Evolutionary conservation across 768 basidiomycete genomes (phyloP), one percentile per base, ranked within the genome.

Genomic region (Mycena latifolia): DNA sequence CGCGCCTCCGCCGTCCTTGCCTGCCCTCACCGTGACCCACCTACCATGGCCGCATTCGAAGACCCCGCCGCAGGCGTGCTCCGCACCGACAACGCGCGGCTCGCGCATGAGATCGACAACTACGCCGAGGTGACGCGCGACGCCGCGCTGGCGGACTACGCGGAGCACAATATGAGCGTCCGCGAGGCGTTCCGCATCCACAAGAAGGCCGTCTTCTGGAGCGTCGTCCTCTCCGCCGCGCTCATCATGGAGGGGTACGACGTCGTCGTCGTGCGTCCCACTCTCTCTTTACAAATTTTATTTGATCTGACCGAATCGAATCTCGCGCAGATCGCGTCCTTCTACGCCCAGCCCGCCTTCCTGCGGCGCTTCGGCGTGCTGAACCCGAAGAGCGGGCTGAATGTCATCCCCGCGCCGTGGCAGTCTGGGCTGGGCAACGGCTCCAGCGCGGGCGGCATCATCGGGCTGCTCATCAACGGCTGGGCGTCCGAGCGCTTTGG

Each of bases 21-120:
- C 25, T 35, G n/a, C 25, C 12, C 43, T 45, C 55, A 45, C 24
- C n/a, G n/a, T n/a, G n/a, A n/a, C n/a, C n/a, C n/a, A n/a, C n/a
- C n/a, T 18, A 43, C 5, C 11, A 85, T 45, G 85, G 86, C 64
- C 88, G 66, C 33, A 79, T 76, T 39, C 24, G 67, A 68, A 61
- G 62, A 68, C 54, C 45, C 52, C 41, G 18, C 67, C 29, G 31
- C 82, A n/a, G 79, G 78, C 24, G 76, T 80, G 75, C 84, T 88
- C 50, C 84, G 85, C 71, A 28, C 68, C 7, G 61, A 71, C 59
- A 69, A 72, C 65, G 37, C 51, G 24, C 37, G 57, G 25, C 55
- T 70, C 37, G 59, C 60, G 39, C 55, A 63, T 10, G 69, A 66
- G 14, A 66, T 73, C 61, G 61, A 62, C 60, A 69, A 69, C 59